Base-by-base conservation (phyloP, 495 filamentous ascomycete species). In the Lasiosphaeria hispida region DNA sequence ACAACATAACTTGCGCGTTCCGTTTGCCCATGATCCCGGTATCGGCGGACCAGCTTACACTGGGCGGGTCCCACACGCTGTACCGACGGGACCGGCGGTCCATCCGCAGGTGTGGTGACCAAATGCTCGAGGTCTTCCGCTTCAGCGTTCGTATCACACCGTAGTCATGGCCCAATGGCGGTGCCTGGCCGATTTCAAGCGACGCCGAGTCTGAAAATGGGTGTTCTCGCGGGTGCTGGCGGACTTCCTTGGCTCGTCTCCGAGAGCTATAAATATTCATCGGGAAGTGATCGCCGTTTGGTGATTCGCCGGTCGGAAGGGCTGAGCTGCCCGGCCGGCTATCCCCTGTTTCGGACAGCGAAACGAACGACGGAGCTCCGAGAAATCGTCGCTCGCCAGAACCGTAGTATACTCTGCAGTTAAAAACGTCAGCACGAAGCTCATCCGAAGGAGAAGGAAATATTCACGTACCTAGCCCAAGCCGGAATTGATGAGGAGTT, bases 1-100 rank as follows among this genome's bases (percentile, higher is more conserved):
- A 98, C n/a, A 92, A 74, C 64, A 94, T 73, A 13, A 97, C 83
- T 72, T 98, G 94, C 37, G 84, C 72, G 70, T 93, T 93, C 53
- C 90, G 78, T 44, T 83, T 83, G 40, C 85, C 87, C 63, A 87
- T 76, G 5, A 85, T 52, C 10, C 85, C 66, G 17, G 81, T 77
- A 60, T 84, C 71, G 59, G 80, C 74, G 17, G 75, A 78, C 73
- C 83, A 90, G 57, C 85, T 85, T 38, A 91, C 68, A 7, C 84
- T 87, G 3, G 89, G 89, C 14, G 89, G 83, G 50, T 81, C 80
- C 87, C 89, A 91, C 10, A 81, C 69, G 67, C 78, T 83, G 56
- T 78, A 77, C 35, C 76, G 69, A 40, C 73, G 78, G 33, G 77
- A 79, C 14, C 83, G 73, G 56, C 82, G 75, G 66, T 93, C 89